Evolutionary conservation across 2,329 filamentous ascomycete genomes (phyloP).

Genomic region (Clonostachys rhizophaga): DNA sequence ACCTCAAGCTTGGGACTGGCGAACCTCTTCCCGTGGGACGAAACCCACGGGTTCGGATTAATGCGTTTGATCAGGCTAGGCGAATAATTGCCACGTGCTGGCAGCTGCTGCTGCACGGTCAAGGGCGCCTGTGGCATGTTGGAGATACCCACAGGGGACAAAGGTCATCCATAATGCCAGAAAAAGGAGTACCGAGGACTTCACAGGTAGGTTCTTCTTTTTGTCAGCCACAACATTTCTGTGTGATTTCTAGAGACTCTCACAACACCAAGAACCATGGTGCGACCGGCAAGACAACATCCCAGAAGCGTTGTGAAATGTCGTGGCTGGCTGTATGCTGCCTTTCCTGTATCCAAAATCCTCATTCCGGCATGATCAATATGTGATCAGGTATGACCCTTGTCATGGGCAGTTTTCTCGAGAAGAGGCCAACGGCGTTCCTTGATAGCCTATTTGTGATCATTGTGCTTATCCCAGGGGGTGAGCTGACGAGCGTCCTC

Average conservation of each 20-base stretch:
- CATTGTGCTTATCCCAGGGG: constrained; percentile 59
- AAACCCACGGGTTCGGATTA: constrained; percentile 39
- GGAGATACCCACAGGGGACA: too few species aligned
- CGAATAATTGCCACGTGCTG: constrained; percentile 36
- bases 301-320: constrained; percentile 23
- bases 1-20: constrained; percentile 30
- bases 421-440: constrained; percentile 21
- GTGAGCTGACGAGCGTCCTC: constrained; percentile 72
- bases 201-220: constrained; percentile 1
- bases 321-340: constrained; percentile 40
- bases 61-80: constrained; percentile 55
- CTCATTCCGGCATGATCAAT: background rate
- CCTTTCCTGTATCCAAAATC: constrained; percentile 40
- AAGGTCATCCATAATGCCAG: too few species aligned
- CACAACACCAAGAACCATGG: constrained; percentile 15
- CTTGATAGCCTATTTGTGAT: constrained; percentile 34
- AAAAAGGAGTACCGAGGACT: constrained; percentile 34
- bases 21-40: constrained; percentile 36
- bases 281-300: constrained; percentile 30
- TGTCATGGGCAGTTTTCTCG: constrained; percentile 2
- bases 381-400: constrained; percentile 2
- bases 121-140: too few species aligned
- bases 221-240: constrained; percentile 28
- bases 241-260: constrained; percentile 36
- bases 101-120: constrained; percentile 33